A percentile compares a stretch with the other conserved stretches of the same genome.
phyloP scores from a whole-genome alignment of 2,329 filamentous ascomycete species.

The Pezicula carpinea region DNA sequence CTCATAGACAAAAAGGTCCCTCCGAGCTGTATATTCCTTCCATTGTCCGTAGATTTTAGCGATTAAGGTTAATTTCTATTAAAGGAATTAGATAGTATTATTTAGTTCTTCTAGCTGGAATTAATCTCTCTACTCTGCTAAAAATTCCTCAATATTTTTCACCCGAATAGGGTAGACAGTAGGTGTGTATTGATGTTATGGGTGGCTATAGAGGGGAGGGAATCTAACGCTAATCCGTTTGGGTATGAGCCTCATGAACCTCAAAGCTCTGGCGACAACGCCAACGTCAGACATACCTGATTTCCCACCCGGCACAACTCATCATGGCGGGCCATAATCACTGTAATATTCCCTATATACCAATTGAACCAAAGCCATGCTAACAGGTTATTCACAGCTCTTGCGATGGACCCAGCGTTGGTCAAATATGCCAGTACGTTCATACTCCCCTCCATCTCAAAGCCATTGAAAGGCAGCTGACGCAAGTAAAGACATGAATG shows the following conservation, averaged over 20 bases:
- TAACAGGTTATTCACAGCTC: conserved; percentile 16
- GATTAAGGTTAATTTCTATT: too few relatives aligned
- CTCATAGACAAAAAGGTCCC: too few relatives aligned
- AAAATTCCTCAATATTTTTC: too few relatives aligned
- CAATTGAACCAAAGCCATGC: conserved; percentile 4
- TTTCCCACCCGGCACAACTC: conserved; percentile 18
- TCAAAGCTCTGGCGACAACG: conserved; percentile 8
- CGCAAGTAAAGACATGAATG: conserved; percentile 62
- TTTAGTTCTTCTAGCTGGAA: too few relatives aligned
- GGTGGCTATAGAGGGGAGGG: conserved; percentile 5
- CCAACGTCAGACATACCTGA: conserved; percentile 5
- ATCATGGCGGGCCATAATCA: conserved; percentile 47
- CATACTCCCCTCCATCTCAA: conserved; percentile 8
- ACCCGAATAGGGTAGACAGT: too few relatives aligned
- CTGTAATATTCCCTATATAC: conserved; percentile 26
- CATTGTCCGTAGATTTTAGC: too few relatives aligned
- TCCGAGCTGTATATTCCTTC: too few relatives aligned
- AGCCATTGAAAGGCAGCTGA: background rate
- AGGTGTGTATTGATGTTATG: background rate
- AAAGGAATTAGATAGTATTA: too few relatives aligned
- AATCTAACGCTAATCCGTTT: too few relatives aligned
- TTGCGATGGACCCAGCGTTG: conserved; percentile 42
- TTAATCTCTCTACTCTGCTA: too few relatives aligned
- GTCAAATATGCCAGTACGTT: conserved; percentile 49
- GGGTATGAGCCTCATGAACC: conserved; percentile 6